phyloP scores from a whole-genome alignment of 768 basidiomycete species.

The Leccinum obscurum region DNA sequence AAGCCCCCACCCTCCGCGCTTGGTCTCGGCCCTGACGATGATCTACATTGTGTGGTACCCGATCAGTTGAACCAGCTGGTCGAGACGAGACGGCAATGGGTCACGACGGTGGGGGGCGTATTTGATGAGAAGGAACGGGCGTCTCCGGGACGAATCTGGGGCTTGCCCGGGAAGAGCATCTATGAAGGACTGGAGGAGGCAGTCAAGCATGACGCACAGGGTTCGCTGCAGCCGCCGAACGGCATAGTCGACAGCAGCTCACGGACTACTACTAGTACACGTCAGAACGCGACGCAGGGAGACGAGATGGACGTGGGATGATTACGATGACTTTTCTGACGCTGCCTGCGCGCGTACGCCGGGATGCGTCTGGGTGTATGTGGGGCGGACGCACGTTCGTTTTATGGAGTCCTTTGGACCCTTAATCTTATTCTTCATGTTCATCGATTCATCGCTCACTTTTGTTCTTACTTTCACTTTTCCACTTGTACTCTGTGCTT shows the following conservation, averaged over 20 bases:
- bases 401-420: not conserved
- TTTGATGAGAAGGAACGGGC: slow-evolving; percentile 74
- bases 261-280: slow-evolving; percentile 32
- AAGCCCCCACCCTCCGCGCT: slow-evolving; percentile 71
- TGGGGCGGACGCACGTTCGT: not conserved
- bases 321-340: slow-evolving; percentile 13
- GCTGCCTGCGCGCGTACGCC: not conserved
- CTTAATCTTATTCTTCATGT: not conserved
- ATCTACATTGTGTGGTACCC: slow-evolving; percentile 58
- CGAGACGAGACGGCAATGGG: slow-evolving; percentile 75
- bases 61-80: slow-evolving; percentile 73
- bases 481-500: not conserved
- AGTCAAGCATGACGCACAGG: slow-evolving; percentile 40
- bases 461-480: not conserved
- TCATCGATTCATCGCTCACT: not conserved
- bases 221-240: slow-evolving; percentile 20
- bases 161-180: slow-evolving; percentile 73
- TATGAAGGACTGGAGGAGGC: slow-evolving; percentile 76
- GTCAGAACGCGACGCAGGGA: slow-evolving; percentile 46
- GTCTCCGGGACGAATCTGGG: slow-evolving; percentile 69
- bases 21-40: slow-evolving; percentile 68
- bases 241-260: slow-evolving; percentile 16
- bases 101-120: slow-evolving; percentile 68
- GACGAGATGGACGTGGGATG: slow-evolving; percentile 74
- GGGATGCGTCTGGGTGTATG: not conserved